Conservation (phyloP, 2,329 filamentous ascomycete genomes). For the Alternaria tenuissima region DNA sequence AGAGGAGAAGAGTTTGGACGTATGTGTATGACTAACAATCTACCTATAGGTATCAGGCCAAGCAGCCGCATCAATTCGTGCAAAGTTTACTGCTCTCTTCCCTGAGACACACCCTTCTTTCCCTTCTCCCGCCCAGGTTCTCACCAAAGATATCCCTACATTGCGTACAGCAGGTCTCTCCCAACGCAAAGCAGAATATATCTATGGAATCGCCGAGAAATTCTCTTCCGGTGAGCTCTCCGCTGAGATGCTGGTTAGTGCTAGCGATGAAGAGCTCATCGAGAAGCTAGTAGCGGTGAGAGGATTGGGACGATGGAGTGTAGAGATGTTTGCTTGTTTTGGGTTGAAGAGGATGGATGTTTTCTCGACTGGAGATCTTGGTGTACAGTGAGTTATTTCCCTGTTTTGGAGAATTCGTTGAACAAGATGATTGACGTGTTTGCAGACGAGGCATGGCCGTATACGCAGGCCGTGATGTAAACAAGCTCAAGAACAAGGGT, state of each 20-base stretch:
- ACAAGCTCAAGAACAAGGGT: slow-evolving; percentile 78
- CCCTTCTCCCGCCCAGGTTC: slow-evolving; percentile 78
- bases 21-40: not conserved
- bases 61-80: slow-evolving; percentile 87
- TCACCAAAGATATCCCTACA: slow-evolving; percentile 64
- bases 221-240: slow-evolving; percentile 79
- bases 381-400: slow-evolving; percentile 73
- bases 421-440: not conserved
- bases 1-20: not conserved
- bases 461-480: slow-evolving; percentile 82
- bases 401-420: not conserved
- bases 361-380: slow-evolving; percentile 89
- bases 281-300: slow-evolving; percentile 83
- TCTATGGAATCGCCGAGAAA: slow-evolving; percentile 83
- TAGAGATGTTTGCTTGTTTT: slow-evolving; percentile 93
- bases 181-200: slow-evolving; percentile 94
- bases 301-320: slow-evolving; percentile 87
- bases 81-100: slow-evolving; percentile 67
- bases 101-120: slow-evolving; percentile 61
- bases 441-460: slow-evolving; percentile 82
- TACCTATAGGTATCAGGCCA: slow-evolving; percentile 76
- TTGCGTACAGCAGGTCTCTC: slow-evolving; percentile 88
- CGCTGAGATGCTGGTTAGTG: slow-evolving; percentile 76
- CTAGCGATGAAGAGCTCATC: slow-evolving; percentile 85
- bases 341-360: slow-evolving; percentile 94